phyloP scores from a whole-genome alignment of 1,284 basidiomycete genomes.

The Ceratobasidium sp. region DNA sequence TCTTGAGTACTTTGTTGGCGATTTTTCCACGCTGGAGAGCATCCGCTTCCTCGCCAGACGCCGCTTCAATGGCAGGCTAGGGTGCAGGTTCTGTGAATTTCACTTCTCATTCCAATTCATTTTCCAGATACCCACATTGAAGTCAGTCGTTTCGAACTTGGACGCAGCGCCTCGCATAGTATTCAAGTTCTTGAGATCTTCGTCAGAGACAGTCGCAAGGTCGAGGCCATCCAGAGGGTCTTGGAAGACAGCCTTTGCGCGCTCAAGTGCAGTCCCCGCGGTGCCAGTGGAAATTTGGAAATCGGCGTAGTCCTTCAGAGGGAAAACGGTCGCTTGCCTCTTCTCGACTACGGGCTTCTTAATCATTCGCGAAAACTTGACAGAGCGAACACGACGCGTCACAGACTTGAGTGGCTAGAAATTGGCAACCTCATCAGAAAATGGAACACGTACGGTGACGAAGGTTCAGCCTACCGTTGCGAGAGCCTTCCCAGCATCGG shows the following conservation, averaged over 20 bases:
- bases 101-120: not conserved
- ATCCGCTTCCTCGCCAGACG: conserved; percentile 30
- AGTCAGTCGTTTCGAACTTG: conserved; percentile 43
- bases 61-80: conserved; percentile 39
- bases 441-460: not conserved
- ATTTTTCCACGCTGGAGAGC: conserved; percentile 43
- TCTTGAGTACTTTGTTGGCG: conserved; percentile 43
- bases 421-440: not conserved
- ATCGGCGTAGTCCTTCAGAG: conserved; percentile 34
- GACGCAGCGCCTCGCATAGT: conserved; percentile 43
- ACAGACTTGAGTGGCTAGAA: not conserved
- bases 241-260: conserved; percentile 45
- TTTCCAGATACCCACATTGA: conserved; percentile 20
- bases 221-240: conserved; percentile 26
- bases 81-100: not conserved
- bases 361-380: conserved; percentile 16
- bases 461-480: conserved; percentile 5
- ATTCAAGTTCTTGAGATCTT: conserved; percentile 39
- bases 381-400: conserved; percentile 16
- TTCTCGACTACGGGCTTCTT: not conserved
- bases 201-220: conserved; percentile 38
- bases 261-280: conserved; percentile 40
- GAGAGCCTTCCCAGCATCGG: conserved; percentile 55
- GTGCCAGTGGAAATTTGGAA: conserved; percentile 46
- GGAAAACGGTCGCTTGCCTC: conserved; percentile 10